Percentiles rank a stretch among this genome's conserved stretches.
These are phyloP conservation scores for Lasiosphaeria ovina DNA, from an alignment of 495 filamentous ascomycete species.

Conservation along the genomic window DNA sequence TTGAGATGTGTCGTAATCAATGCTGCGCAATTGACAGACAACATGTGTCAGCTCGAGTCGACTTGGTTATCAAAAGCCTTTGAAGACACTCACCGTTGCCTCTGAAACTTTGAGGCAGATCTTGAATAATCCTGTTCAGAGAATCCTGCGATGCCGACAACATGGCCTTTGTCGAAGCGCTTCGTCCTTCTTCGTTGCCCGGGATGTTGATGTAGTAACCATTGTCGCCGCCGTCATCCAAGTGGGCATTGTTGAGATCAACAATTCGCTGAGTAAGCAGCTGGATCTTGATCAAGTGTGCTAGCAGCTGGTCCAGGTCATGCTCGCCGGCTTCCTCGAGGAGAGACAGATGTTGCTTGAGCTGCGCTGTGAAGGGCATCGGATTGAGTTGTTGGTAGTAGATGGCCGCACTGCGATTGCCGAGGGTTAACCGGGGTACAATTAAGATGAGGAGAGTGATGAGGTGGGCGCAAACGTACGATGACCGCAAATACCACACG, in stretches of 20 bases:
- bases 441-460: background rate
- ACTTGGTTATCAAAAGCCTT: background rate
- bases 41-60: background rate
- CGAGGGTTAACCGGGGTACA: background rate
- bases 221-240: conserved; percentile 5
- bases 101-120: conserved; percentile 16
- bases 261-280: conserved; percentile 38
- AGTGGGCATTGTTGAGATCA: conserved; percentile 20
- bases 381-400: conserved; percentile 33
- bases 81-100: background rate
- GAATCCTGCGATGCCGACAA: conserved; percentile 30
- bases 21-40: background rate
- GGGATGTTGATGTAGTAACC: background rate
- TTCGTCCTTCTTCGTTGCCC: background rate
- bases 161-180: conserved; percentile 22
- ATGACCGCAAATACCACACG: conserved; percentile 43
- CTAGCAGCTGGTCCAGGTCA: conserved; percentile 32
- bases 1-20: background rate
- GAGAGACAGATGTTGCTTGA: conserved; percentile 36
- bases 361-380: conserved; percentile 34
- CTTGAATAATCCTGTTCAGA: conserved; percentile 26
- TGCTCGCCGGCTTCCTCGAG: conserved; percentile 33
- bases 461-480: conserved; percentile 23
- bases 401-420: conserved; percentile 22
- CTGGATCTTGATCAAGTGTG: conserved; percentile 37